Evolutionary conservation across 768 basidiomycete genomes (phyloP).

Genomic region (Naganishia vaughanmartiniae): DNA sequence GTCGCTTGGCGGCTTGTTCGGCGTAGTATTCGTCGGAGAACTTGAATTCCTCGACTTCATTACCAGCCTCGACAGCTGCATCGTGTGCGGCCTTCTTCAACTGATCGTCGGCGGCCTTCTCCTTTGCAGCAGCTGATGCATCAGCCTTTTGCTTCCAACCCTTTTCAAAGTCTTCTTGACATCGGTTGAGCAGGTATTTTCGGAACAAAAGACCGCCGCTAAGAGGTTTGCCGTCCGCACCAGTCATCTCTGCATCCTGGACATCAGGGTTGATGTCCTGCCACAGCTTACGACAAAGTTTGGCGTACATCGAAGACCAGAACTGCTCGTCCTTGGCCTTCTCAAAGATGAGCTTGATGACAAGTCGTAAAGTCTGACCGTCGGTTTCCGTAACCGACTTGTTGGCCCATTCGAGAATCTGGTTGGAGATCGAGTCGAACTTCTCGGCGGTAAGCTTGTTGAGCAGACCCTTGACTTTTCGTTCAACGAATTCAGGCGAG

Average conservation of each 20-base stretch:
- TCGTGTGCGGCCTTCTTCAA: conserved; percentile 63
- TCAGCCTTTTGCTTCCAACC: conserved; percentile 89
- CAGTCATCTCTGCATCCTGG: conserved; percentile 81
- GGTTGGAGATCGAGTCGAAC: conserved; percentile 90
- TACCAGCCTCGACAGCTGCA: conserved; percentile 56
- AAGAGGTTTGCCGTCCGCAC: conserved; percentile 78
- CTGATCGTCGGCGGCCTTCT: conserved; percentile 80
- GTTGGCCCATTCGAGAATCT: conserved; percentile 94
- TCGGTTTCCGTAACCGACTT: conserved; percentile 87
- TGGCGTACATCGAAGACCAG: conserved; percentile 97
- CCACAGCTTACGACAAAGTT: conserved; percentile 92
- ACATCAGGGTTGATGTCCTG: conserved; percentile 83
- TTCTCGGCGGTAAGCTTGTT: conserved; percentile 97
- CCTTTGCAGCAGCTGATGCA: conserved; percentile 78
- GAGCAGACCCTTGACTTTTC: conserved; percentile 84
- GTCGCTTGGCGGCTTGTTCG: conserved; percentile 94
- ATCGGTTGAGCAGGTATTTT: conserved; percentile 92
- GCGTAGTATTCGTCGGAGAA: conserved; percentile 96
- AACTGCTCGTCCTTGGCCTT: conserved; percentile 94
- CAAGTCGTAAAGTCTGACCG: conserved; percentile 88
- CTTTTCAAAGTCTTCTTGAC: conserved; percentile 95
- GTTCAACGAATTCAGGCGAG: conserved; percentile 80
- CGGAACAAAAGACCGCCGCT: conserved; percentile 91
- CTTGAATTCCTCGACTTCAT: conserved; percentile 58
- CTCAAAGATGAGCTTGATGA: conserved; percentile 93